A percentile compares a stretch with the other conserved stretches of the same genome.
Conservation (phyloP, 2,329 filamentous ascomycete species). For the Colletotrichum neosansevieriae region DNA sequence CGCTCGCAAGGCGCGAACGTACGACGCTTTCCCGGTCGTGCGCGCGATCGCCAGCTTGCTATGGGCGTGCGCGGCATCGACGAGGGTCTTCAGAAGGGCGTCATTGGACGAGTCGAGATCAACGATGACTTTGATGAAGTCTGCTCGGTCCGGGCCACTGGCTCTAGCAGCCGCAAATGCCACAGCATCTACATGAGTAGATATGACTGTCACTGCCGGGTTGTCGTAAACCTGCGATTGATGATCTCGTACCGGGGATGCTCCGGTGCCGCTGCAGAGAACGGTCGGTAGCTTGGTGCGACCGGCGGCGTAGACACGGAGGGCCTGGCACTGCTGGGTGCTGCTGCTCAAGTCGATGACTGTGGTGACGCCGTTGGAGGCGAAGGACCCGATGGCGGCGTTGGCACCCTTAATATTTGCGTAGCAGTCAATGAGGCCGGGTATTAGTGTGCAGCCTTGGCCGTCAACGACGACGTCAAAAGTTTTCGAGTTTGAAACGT, state of each 20-base stretch:
- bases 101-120: conserved; percentile 43
- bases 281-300: conserved; percentile 13
- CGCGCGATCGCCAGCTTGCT: conserved; percentile 46
- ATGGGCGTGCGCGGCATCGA: conserved; percentile 42
- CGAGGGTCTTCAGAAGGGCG: conserved; percentile 43
- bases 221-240: conserved; percentile 12
- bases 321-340: conserved; percentile 31
- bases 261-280: conserved; percentile 14
- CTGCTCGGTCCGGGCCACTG: conserved; percentile 37
- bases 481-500: neutral
- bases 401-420: conserved; percentile 23
- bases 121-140: conserved; percentile 47
- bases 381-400: conserved; percentile 16
- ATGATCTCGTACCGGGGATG: neutral
- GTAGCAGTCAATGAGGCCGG: conserved; percentile 29
- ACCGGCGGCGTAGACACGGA: conserved; percentile 29
- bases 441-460: conserved; percentile 17
- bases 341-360: conserved; percentile 34
- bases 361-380: conserved; percentile 24
- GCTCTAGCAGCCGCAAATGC: conserved; percentile 3
- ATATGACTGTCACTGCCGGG: conserved; percentile 1
- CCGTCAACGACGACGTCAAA: conserved; percentile 16
- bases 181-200: conserved; percentile 10
- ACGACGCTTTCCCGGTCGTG: conserved; percentile 44
- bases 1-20: conserved; percentile 44